Evolutionary conservation across 495 filamentous ascomycete genomes (phyloP), one percentile per base, ranked within the genome.

Genomic region (Thermothielavioides terrestris): DNA sequence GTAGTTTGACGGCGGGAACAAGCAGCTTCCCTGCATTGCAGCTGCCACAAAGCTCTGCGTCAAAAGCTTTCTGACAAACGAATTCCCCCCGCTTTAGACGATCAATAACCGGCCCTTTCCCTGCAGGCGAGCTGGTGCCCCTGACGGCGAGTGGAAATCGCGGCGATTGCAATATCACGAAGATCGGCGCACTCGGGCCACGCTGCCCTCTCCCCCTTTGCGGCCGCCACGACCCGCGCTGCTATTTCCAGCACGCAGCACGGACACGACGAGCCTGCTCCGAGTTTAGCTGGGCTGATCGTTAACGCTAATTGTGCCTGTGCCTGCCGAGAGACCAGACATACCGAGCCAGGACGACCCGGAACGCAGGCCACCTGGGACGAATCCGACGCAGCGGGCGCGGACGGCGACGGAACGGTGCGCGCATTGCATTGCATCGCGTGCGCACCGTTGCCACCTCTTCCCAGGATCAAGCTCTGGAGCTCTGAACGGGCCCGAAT

Each of bases 21-120:
- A 8, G 38, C 38, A 26, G 28, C 15, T 22, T 28, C 39, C 28
- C 39, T 49, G 46, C 38, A 41, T 38, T 49, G 46, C 35, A 41
- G 26, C 18, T 20, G 7, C 11, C 27, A 23, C 44, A 11, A 31
- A 4, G n/a, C 28, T 44, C 42, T 14, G 12, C 42, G 15, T 27
- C 28, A n/a, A 32, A 5, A 3, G 6, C 31, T 35, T 26, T 12
- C 6, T 21, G 42, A 45, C 28, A 35, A 2, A 35, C 17, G 42
- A 45, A 32, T 35, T 36, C 32, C 12, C 43, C 28, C 28, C 28
- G 25, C n/a, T n/a, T 45, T 35, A 14, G 8, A 46, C 43, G 1
- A 8, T 45, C 30, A 30, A 32, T 23, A 27, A 15, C 15, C 7
- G 22, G 12, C 25, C 45, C 34, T 30, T 28, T 23, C 14, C n/a